A percentile compares a stretch with the other conserved stretches of the same genome.
Conservation (phyloP, 2,329 filamentous ascomycete genomes). For the Alternaria tenuissima region DNA sequence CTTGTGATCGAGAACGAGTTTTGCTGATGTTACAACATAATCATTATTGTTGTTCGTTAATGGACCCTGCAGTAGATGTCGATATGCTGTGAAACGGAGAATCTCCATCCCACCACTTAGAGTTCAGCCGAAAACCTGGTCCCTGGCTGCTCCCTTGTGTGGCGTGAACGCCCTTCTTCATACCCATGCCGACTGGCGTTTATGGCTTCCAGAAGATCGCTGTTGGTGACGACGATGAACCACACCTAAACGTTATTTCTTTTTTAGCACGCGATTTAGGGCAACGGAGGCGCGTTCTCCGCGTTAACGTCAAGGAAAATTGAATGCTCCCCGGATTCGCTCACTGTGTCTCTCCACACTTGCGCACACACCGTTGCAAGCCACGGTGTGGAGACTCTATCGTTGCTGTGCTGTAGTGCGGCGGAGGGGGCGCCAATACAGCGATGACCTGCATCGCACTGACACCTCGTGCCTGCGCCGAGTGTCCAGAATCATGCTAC, state of each 20-base stretch:
- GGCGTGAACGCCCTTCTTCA: slow-evolving; percentile 7
- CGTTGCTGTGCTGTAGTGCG: neutral
- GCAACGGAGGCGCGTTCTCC: slow-evolving; percentile 13
- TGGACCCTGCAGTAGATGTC: neutral
- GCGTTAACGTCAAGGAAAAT: slow-evolving; percentile 3
- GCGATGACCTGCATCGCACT: slow-evolving; percentile 6
- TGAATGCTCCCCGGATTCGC: slow-evolving; percentile 11
- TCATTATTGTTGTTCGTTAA: neutral
- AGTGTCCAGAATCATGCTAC: neutral
- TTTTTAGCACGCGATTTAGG: neutral
- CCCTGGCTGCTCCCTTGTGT: slow-evolving; percentile 2
- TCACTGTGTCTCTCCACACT: neutral
- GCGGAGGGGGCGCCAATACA: slow-evolving; percentile 1
- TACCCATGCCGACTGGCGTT: neutral
- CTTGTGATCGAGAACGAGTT: neutral
- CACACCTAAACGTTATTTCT: neutral
- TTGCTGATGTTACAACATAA: neutral
- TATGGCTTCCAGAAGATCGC: neutral
- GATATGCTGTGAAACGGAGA: neutral
- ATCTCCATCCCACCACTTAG: slow-evolving; percentile 7
- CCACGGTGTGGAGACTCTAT: slow-evolving; percentile 7
- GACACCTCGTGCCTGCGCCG: slow-evolving; percentile 10
- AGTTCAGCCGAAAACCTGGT: slow-evolving; percentile 1
- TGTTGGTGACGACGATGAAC: neutral
- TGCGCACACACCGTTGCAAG: slow-evolving; percentile 7